Conservation (phyloP, 345 rosid species). For the Pseudoturritis turrita region DNA sequence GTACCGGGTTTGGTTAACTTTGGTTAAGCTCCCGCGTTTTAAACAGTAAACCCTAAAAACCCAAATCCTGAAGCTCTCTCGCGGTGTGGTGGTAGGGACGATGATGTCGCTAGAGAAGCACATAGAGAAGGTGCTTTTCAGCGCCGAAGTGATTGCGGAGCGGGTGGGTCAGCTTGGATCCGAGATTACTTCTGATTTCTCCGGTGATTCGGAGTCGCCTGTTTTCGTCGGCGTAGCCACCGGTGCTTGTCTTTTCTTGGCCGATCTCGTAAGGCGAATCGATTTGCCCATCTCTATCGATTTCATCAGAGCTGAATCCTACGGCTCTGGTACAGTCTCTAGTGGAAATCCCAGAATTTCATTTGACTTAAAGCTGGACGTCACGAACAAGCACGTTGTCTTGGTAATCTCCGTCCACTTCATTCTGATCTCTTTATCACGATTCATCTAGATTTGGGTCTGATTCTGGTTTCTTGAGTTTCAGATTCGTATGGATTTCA, state of each 20-base stretch:
- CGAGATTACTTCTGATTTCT: slow-evolving; percentile 49
- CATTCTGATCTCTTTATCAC: background rate
- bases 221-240: slow-evolving; percentile 85
- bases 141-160: slow-evolving; percentile 42
- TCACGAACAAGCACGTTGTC: slow-evolving; percentile 58
- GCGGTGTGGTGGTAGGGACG: background rate
- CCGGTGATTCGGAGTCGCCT: slow-evolving; percentile 39
- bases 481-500: background rate
- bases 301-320: slow-evolving; percentile 66
- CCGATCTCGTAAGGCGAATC: slow-evolving; percentile 66
- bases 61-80: background rate
- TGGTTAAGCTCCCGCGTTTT: slow-evolving; percentile 14
- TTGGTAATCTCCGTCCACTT: slow-evolving; percentile 41
- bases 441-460: background rate
- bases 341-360: slow-evolving; percentile 57
- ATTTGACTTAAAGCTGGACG: slow-evolving; percentile 63
- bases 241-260: slow-evolving; percentile 77
- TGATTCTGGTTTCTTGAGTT: background rate
- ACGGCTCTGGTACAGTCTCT: slow-evolving; percentile 63
- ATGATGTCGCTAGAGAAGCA: slow-evolving; percentile 55
- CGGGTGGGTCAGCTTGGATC: slow-evolving; percentile 61
- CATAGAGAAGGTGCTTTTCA: slow-evolving; percentile 61
- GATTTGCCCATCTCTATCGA: slow-evolving; percentile 57
- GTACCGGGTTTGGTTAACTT: slow-evolving; percentile 2
- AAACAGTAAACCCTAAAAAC: background rate